A percentile compares a stretch with the other conserved stretches of the same genome.
Conservation (phyloP, 2,329 filamentous ascomycete species). For the Calonectria montana region DNA sequence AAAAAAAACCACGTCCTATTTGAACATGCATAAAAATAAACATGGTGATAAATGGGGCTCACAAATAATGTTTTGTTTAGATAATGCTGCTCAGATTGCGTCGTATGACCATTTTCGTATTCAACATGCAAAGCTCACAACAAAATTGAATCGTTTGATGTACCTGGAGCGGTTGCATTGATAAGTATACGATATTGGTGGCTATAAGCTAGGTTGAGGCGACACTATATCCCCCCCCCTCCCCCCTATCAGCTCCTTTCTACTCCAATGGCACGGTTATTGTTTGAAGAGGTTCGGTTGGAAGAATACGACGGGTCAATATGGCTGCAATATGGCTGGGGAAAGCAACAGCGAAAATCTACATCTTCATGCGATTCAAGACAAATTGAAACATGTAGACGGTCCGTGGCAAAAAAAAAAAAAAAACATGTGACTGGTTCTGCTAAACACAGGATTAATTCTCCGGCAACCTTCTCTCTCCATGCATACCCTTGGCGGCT, state of each 20-base stretch:
- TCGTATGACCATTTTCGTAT: background rate
- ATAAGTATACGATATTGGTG: background rate
- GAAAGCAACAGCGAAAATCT: background rate
- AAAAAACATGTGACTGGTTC: background rate
- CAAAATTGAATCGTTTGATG: background rate
- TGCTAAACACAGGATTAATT: background rate
- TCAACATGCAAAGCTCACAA: background rate
- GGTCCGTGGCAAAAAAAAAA: background rate
- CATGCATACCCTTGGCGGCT: background rate
- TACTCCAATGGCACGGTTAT: background rate
- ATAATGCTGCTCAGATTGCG: background rate
- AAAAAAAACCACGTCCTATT: too few species aligned
- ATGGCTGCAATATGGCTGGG: background rate
- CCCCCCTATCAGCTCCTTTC: background rate
- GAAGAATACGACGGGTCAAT: background rate
- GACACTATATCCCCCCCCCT: background rate
- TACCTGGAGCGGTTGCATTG: background rate
- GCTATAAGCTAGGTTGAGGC: background rate
- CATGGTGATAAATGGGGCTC: background rate
- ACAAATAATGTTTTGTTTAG: background rate
- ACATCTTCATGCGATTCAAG: background rate
- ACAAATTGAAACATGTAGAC: background rate
- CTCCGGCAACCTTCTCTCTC: background rate
- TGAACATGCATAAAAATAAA: background rate
- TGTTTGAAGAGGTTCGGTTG: background rate